phyloP scores from a whole-genome alignment of 257 asterid genomes.

The Fraxinus excelsior region DNA sequence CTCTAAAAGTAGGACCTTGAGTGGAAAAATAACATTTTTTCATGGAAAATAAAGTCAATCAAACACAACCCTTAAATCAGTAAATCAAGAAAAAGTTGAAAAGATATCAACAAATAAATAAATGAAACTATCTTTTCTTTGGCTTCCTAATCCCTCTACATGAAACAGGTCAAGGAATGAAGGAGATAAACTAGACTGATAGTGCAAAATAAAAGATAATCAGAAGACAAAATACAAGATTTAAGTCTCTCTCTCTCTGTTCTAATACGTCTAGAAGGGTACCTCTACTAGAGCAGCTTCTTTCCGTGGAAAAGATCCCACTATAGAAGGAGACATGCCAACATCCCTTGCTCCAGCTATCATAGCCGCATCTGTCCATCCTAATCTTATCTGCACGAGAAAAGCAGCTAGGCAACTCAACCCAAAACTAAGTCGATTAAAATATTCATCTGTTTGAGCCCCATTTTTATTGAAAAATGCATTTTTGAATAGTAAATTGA shows the following conservation, averaged over 20 bases:
- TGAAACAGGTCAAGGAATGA: background rate
- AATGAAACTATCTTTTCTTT: background rate
- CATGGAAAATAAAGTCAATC: too few species aligned
- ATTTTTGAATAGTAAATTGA: too few species aligned
- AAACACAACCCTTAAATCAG: background rate
- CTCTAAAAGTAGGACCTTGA: too few species aligned
- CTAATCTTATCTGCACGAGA: conserved; percentile 55
- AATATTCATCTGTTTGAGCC: background rate
- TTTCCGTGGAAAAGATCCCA: conserved; percentile 87
- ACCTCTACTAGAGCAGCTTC: conserved; percentile 98
- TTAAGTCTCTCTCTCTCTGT: background rate
- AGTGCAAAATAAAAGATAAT: background rate
- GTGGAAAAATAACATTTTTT: too few species aligned
- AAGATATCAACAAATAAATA: background rate
- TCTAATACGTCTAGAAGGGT: background rate
- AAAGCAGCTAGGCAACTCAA: conserved; percentile 28
- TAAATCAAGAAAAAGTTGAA: background rate
- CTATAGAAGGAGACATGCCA: conserved; percentile 85
- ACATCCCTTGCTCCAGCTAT: conserved; percentile 87
- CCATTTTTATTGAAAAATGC: too few species aligned
- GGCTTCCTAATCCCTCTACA: background rate
- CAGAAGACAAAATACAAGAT: conserved; percentile 2
- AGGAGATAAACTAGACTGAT: background rate
- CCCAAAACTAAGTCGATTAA: conserved; percentile 13
- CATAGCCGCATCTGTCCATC: conserved; percentile 94